Base-by-base conservation (phyloP, 352 stramenopile species). In the Globisporangium cylindrosporum region DNA sequence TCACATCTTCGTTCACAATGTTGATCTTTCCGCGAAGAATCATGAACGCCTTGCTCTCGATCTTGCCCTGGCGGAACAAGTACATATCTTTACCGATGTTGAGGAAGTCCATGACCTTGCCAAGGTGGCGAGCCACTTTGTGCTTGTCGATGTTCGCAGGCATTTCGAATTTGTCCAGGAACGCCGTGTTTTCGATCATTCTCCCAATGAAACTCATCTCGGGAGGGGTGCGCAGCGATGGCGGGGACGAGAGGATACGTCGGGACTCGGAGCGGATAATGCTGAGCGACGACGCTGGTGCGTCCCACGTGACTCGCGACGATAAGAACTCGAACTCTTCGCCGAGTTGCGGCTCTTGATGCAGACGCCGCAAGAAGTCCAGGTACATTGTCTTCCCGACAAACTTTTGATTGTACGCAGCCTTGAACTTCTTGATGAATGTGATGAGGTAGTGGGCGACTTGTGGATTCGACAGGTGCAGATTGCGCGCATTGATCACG, bases 381-480 rank as follows among this genome's bases (percentile, higher is more conserved):
- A 90, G 70, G 62, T 93, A 94, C 29, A 91, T 62, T 4, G 81
- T 93, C 70, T 89, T 89, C 18, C 86, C 86, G 38, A 81, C 78
- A 59, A 93, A 91, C 55, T 92, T 92, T 41, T 91, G 78, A 56
- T 84, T 85, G 65, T 92, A 91, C 2, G 82, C 80, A 5, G 78
- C 75, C 59, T 94, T 91, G 59, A 94, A 94, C 64, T 88, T 81
- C 62, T 88, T 81, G 22, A 94, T 87, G 71, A 93, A 91, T 2
- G 72, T 88, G 56, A 89, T 76, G 15, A 94, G 72, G 73, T 91
- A 75, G 25, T 83, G 78, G 7, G 86, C 79, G 1, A 94, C 84
- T 6, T 78, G 65, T 3, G 86, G 84, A 49, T 94, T 94, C 4
- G 82, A 82, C 15, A 91, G 66, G 29, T 89, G 81, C 27, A 92